Evolutionary conservation across 768 basidiomycete species (phyloP).

Genomic region (Megacollybia marginata): DNA sequence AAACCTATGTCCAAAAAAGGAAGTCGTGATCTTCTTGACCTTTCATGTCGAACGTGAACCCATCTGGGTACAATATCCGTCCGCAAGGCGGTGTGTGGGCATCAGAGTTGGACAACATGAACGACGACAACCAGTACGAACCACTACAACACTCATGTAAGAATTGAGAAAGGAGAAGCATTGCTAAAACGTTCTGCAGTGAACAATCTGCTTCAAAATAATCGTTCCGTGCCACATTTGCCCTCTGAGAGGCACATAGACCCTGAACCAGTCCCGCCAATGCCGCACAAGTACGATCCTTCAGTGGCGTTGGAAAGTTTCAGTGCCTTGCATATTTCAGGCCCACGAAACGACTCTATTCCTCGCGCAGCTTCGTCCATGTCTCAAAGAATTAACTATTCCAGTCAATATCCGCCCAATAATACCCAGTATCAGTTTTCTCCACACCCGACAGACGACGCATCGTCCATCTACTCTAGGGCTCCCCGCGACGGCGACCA

Average conservation of each 20-base stretch:
- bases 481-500: slow-evolving; percentile 23
- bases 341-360: slow-evolving; percentile 39
- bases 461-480: neutral
- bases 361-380: slow-evolving; percentile 52
- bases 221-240: slow-evolving; percentile 41
- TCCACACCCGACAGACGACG: neutral
- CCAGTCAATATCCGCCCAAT: slow-evolving; percentile 31
- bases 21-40: neutral
- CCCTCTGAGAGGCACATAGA: slow-evolving; percentile 28
- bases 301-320: slow-evolving; percentile 43
- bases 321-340: slow-evolving; percentile 44
- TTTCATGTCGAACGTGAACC: slow-evolving; percentile 25
- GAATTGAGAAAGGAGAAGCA: slow-evolving; percentile 6
- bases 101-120: slow-evolving; percentile 8
- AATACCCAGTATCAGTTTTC: slow-evolving; percentile 2
- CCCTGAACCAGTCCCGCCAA: slow-evolving; percentile 15
- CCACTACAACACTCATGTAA: neutral
- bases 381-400: slow-evolving; percentile 29
- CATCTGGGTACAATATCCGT: slow-evolving; percentile 18
- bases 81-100: slow-evolving; percentile 11
- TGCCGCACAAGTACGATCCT: slow-evolving; percentile 35
- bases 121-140: slow-evolving; percentile 8
- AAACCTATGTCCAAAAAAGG: no score
- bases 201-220: slow-evolving; percentile 29
- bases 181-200: neutral